phyloP scores from a whole-genome alignment of 2,329 filamentous ascomycete genomes.

The Fusarium robinianum region DNA sequence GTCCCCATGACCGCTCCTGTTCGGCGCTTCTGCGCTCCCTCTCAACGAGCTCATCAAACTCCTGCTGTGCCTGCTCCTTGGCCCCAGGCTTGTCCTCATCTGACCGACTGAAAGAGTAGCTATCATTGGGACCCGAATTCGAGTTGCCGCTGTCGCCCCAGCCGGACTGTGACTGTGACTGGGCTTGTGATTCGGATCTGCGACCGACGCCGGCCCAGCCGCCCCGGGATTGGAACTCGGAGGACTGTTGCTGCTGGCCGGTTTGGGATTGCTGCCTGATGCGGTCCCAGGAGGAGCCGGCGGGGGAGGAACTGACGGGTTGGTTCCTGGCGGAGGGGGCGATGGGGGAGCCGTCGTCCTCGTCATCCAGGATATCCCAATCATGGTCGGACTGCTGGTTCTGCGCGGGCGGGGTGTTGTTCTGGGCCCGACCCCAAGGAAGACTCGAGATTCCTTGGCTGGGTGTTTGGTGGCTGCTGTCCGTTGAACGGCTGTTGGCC shows the following conservation, averaged over 20 bases:
- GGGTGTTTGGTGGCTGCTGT: neutral
- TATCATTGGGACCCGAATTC: constrained; percentile 26
- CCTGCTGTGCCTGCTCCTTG: constrained; percentile 53
- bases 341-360: constrained; percentile 52
- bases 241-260: constrained; percentile 27
- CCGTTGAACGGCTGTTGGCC: constrained; percentile 2
- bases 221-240: constrained; percentile 16
- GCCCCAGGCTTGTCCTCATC: constrained; percentile 46
- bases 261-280: constrained; percentile 43
- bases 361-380: constrained; percentile 37
- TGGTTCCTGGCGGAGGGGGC: constrained; percentile 39
- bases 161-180: constrained; percentile 23
- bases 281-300: constrained; percentile 51
- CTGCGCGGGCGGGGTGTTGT: constrained; percentile 10
- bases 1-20: constrained; percentile 37
- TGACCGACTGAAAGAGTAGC: constrained; percentile 42
- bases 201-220: constrained; percentile 19
- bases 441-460: constrained; percentile 3
- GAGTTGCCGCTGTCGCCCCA: constrained; percentile 33
- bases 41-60: constrained; percentile 56
- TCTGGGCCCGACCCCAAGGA: constrained; percentile 11
- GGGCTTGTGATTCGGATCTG: constrained; percentile 14
- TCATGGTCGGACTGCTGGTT: constrained; percentile 17
- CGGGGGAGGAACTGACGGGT: constrained; percentile 12
- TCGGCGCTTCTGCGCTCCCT: constrained; percentile 45